These are phyloP conservation scores for Hypoxylon sp. DNA, from an alignment of 2,329 filamentous ascomycete species.

Conservation along the genomic window DNA sequence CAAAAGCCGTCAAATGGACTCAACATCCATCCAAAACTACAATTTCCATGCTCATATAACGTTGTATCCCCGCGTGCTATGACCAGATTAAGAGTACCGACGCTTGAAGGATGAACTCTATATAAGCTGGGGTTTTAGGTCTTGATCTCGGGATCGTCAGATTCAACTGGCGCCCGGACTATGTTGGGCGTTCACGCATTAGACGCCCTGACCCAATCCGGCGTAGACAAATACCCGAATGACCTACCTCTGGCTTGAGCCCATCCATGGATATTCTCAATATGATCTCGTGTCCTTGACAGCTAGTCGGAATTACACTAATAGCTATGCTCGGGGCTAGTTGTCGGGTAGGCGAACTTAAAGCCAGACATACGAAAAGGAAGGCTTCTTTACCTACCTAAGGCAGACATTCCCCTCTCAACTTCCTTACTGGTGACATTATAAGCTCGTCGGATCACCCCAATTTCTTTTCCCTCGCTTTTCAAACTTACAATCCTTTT, in stretches of 20 bases:
- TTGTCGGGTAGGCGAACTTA: slow-evolving; percentile 11
- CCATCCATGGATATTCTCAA: slow-evolving; percentile 3
- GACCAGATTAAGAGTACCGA: neutral
- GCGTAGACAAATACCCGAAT: neutral
- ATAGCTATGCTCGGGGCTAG: neutral
- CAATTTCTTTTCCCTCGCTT: slow-evolving; percentile 14
- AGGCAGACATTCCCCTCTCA: neutral
- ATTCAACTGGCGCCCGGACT: neutral
- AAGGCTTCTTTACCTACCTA: neutral
- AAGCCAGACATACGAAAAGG: neutral
- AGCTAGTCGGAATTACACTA: neutral
- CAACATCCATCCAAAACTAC: neutral
- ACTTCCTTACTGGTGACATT: neutral
- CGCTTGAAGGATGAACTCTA: slow-evolving; percentile 10
- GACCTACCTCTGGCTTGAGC: slow-evolving; percentile 5
- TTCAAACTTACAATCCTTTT: slow-evolving; percentile 8
- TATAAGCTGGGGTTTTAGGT: neutral
- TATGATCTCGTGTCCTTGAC: neutral
- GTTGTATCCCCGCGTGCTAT: slow-evolving; percentile 4
- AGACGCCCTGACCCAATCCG: slow-evolving; percentile 1
- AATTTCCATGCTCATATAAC: neutral
- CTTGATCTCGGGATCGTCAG: slow-evolving; percentile 19
- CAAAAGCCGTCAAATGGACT: neutral
- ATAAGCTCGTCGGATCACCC: slow-evolving; percentile 13
- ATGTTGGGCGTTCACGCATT: slow-evolving; percentile 17